Conservation (phyloP, 352 stramenopile species). For the Salisapilia sapeloensis region DNA sequence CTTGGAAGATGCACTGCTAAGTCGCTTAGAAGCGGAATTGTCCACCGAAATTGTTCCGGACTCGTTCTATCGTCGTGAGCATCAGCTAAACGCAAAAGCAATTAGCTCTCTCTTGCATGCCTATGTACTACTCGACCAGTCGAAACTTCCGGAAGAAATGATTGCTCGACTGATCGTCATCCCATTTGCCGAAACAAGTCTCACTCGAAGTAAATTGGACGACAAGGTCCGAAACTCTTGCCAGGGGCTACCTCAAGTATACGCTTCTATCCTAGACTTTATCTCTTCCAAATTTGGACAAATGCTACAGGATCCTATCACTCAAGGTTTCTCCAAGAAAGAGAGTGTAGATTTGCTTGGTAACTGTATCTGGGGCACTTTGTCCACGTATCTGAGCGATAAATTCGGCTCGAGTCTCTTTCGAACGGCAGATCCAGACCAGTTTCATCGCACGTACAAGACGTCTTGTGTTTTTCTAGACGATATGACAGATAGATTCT, state of each 20-base stretch:
- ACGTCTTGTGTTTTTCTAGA: conserved; percentile 57
- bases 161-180: conserved; percentile 54
- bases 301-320: conserved; percentile 43
- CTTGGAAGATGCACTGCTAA: conserved; percentile 55
- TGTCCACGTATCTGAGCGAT: conserved; percentile 37
- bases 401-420: conserved; percentile 68
- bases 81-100: conserved; percentile 34
- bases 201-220: conserved; percentile 66
- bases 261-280: conserved; percentile 56
- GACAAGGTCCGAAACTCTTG: conserved; percentile 53
- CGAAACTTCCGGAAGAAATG: conserved; percentile 66
- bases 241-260: conserved; percentile 53
- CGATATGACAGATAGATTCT: conserved; percentile 33
- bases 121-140: conserved; percentile 64
- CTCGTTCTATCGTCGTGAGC: conserved; percentile 75
- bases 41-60: conserved; percentile 75
- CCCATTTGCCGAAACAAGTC: conserved; percentile 58
- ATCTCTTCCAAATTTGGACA: conserved; percentile 43
- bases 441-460: conserved; percentile 71
- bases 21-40: conserved; percentile 69
- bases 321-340: conserved; percentile 41
- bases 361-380: conserved; percentile 67
- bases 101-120: conserved; percentile 56
- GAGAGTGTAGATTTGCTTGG: conserved; percentile 54
- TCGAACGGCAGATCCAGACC: conserved; percentile 50